Evolutionary conservation across 257 asterid species (phyloP), one percentile per base, ranked within the genome.

Genomic region (Petunia secreta): DNA sequence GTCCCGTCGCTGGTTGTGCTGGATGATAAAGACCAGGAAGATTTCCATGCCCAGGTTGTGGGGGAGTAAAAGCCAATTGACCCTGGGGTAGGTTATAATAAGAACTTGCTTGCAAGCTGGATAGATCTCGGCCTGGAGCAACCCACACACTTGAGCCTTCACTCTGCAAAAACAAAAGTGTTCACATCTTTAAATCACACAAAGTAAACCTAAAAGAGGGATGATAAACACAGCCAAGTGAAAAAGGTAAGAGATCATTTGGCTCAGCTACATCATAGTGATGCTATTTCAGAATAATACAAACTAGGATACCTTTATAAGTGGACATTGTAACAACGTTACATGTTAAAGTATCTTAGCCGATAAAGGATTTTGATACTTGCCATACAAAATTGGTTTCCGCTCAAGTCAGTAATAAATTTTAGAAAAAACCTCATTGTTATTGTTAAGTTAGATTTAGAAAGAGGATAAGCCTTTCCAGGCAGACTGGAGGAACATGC

Each of bases 61-160:
- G 77, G 37, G 96, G 94, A 80, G 94, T 9, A 46, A 92, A 94
- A 79, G 95, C 89, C 88, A 94, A 81, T 82, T 92, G 98, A 66
- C 97, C 93, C 80, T 87, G 98, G 64, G 98, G 92, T 85, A 93
- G 88, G 81, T 89, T 93, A 87, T 90, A 94, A 85, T 89, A 91
- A 0, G 97, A 87, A 88, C 93, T 91, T 66, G 92, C 91, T 80
- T 84, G 98, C 86, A 94, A 62, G 79, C 94, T 79, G 65, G 97
- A 86, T 11, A 94, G 84, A 83, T 91, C 98, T 60, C 95, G 92
- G 76, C 90, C 85, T 4, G 98, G 92, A 62, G 91, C 71, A 15
- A 84, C 87, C 98, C 98, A 94, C 68, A 89, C 88, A 52, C 94
- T 96, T 44, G 95, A 83, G 64, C 92, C 93, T 84, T 92, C 97